Evolutionary conservation across 75 land plant genomes (phyloP).

Genomic region (Selaginella moellendorffii): DNA sequence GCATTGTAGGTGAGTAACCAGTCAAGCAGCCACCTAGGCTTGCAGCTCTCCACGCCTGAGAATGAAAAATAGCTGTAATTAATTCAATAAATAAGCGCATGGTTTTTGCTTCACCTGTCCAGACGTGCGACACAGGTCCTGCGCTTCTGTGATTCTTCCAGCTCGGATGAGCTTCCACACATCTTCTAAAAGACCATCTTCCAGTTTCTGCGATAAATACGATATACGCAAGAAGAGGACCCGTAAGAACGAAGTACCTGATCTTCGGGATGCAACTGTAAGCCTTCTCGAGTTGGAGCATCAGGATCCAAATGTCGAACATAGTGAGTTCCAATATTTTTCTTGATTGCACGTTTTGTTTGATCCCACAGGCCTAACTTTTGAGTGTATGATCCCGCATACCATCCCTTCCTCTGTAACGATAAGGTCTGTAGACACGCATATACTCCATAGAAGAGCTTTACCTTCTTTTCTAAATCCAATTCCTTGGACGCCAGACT

Average conservation of each 20-base stretch:
- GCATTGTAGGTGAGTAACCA: slow-evolving; percentile 67
- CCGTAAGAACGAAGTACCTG: slow-evolving; percentile 55
- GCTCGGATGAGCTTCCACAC: slow-evolving; percentile 78
- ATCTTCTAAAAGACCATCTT: slow-evolving; percentile 87
- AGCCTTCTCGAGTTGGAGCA: slow-evolving; percentile 89
- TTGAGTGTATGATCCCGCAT: slow-evolving; percentile 93
- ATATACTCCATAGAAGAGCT: not conserved
- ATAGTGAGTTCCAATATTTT: slow-evolving; percentile 30
- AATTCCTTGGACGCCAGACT: slow-evolving; percentile 74
- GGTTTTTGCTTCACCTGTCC: slow-evolving; percentile 80
- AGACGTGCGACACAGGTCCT: slow-evolving; percentile 84
- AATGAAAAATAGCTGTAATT: too few relatives aligned
- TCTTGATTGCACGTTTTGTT: slow-evolving; percentile 66
- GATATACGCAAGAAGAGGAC: too few relatives aligned
- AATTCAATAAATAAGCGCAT: too few relatives aligned
- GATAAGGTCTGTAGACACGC: not conserved
- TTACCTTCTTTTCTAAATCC: slow-evolving; percentile 79
- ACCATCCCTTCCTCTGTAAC: slow-evolving; percentile 71
- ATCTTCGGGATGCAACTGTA: slow-evolving; percentile 62
- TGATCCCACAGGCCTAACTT: slow-evolving; percentile 90
- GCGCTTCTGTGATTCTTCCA: slow-evolving; percentile 78
- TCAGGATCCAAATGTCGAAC: slow-evolving; percentile 93
- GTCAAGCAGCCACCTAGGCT: slow-evolving; percentile 69
- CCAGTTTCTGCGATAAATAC: slow-evolving; percentile 89
- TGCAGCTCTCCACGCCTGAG: slow-evolving; percentile 94